phyloP scores from a whole-genome alignment of 768 basidiomycete species.

The Termitomyces sp. region DNA sequence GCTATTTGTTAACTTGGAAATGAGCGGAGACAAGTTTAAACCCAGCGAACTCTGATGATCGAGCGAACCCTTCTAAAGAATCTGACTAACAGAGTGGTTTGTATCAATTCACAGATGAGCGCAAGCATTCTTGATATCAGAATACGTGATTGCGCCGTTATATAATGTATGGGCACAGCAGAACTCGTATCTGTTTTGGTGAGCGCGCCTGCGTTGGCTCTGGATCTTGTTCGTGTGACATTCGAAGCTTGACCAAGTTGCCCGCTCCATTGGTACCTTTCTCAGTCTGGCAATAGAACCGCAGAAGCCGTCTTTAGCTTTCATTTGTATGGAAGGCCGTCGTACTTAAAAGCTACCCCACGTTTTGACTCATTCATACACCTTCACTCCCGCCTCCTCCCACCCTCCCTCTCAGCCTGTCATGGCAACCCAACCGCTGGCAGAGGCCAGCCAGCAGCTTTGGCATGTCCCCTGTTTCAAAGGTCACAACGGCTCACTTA shows the following conservation, averaged over 20 bases:
- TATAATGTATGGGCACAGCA: slow-evolving; percentile 10
- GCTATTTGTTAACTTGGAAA: neutral
- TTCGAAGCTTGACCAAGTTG: slow-evolving; percentile 38
- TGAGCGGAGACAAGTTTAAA: slow-evolving; percentile 12
- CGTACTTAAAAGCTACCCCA: slow-evolving; percentile 41
- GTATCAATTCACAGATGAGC: slow-evolving; percentile 8
- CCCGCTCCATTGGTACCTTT: slow-evolving; percentile 39
- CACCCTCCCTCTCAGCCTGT: slow-evolving; percentile 29
- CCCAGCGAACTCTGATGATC: slow-evolving; percentile 22
- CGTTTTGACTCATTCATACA: slow-evolving; percentile 29
- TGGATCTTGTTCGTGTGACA: slow-evolving; percentile 34
- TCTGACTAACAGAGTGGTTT: slow-evolving; percentile 17
- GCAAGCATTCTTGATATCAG: slow-evolving; percentile 7
- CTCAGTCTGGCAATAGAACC: slow-evolving; percentile 40
- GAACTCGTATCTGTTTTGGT: slow-evolving; percentile 2
- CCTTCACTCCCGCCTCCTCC: slow-evolving; percentile 36
- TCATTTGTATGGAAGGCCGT: slow-evolving; percentile 39
- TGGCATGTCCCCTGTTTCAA: slow-evolving; percentile 40
- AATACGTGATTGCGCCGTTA: slow-evolving; percentile 9
- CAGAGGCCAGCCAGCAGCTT: slow-evolving; percentile 55
- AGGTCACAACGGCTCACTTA: slow-evolving; percentile 6
- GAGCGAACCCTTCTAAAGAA: slow-evolving; percentile 21
- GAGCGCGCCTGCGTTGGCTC: slow-evolving; percentile 6
- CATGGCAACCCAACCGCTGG: slow-evolving; percentile 52
- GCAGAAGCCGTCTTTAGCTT: slow-evolving; percentile 49